Conservation (phyloP, 352 stramenopile genomes). For the Albugo candida region DNA sequence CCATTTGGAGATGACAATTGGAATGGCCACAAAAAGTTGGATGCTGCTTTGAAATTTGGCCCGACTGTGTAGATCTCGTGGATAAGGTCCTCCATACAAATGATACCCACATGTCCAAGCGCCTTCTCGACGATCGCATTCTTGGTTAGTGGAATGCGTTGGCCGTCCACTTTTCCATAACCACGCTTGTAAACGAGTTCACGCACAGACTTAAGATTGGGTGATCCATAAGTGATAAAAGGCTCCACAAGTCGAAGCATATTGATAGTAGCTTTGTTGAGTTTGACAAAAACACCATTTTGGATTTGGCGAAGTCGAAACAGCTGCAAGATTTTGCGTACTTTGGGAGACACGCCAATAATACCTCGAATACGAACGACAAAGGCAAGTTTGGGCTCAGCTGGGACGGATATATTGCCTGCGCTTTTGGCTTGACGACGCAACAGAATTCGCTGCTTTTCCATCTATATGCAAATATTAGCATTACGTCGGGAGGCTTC, state of each 20-base stretch:
- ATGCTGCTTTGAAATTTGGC: conserved; percentile 97
- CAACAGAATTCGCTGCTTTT: conserved; percentile 86
- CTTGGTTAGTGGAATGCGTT: conserved; percentile 93
- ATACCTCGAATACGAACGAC: conserved; percentile 99
- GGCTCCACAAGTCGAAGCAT: conserved; percentile 98
- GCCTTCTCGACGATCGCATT: conserved; percentile 95
- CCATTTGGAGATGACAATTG: conserved; percentile 95
- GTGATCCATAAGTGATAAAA: conserved; percentile 97
- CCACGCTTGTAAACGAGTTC: conserved; percentile 99
- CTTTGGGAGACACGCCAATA: conserved; percentile 83
- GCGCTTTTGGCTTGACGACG: conserved; percentile 89
- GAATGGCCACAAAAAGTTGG: conserved; percentile 99
- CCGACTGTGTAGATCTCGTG: conserved; percentile 99
- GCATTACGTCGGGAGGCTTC: background rate
- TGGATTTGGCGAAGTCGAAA: conserved; percentile 99
- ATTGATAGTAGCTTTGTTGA: conserved; percentile 99
- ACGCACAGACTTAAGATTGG: conserved; percentile 93
- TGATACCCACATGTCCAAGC: conserved; percentile 90
- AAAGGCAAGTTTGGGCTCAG: conserved; percentile 94
- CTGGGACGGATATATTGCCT: conserved; percentile 94
- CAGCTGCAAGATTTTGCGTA: conserved; percentile 97
- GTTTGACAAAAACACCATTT: conserved; percentile 98
- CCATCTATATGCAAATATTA: conserved; percentile 22
- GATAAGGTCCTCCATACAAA: conserved; percentile 98
- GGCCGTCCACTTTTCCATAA: conserved; percentile 96